A percentile compares a stretch with the other conserved stretches of the same genome.
Conservation (phyloP, 192 early-diverging fungal genomes). For the Rhizoclosmatium sp. region DNA sequence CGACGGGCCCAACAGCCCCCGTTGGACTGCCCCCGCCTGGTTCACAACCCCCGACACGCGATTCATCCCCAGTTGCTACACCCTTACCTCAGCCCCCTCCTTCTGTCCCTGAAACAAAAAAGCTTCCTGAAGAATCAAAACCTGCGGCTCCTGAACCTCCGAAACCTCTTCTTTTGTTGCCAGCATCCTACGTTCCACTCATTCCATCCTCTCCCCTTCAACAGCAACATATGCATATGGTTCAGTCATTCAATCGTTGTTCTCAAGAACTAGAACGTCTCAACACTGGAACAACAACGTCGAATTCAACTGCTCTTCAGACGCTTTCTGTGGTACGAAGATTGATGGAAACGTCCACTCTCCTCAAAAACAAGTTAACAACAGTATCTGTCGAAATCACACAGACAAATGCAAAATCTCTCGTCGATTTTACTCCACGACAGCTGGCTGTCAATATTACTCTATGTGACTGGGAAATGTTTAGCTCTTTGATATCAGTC, state of each 20-base stretch:
- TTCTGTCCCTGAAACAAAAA: not conserved
- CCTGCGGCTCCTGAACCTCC: not conserved
- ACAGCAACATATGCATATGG: constrained; percentile 23
- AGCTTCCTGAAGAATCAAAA: not conserved
- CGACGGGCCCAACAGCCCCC: not conserved
- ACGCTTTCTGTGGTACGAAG: constrained; percentile 28
- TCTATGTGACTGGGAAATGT: constrained; percentile 37
- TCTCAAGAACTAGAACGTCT: constrained; percentile 26
- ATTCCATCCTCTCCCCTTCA: constrained; percentile 36
- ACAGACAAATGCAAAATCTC: not conserved
- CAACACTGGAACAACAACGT: constrained; percentile 10
- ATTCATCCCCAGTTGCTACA: not conserved
- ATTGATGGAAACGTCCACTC: constrained; percentile 32
- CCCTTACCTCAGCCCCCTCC: too few species aligned
- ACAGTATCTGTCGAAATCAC: constrained; percentile 13
- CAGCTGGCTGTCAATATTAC: constrained; percentile 30
- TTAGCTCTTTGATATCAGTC: constrained; percentile 4
- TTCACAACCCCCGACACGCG: not conserved
- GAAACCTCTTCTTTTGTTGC: not conserved
- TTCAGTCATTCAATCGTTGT: constrained; percentile 8
- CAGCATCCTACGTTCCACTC: constrained; percentile 20
- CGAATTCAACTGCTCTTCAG: constrained; percentile 7
- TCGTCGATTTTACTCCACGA: constrained; percentile 28
- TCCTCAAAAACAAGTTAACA: constrained; percentile 29
- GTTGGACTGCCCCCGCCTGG: not conserved